Evolutionary conservation across 75 land plant genomes (phyloP).

Genomic region (Picea glauca): DNA sequence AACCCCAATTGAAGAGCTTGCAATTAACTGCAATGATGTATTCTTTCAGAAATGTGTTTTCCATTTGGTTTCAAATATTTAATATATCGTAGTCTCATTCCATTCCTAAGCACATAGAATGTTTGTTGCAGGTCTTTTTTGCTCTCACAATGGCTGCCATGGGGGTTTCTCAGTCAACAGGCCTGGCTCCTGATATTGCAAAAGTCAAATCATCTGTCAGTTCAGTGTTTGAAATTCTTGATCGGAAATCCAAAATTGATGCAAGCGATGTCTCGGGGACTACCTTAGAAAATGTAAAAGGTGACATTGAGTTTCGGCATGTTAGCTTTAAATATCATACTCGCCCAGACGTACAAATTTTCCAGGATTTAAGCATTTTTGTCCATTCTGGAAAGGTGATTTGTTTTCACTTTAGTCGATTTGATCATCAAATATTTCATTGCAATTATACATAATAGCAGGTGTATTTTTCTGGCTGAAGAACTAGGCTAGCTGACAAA

Average conservation of each 20-base stretch:
- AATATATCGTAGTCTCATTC: neutral
- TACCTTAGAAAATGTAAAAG: constrained; percentile 35
- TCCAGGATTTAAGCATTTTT: constrained; percentile 50
- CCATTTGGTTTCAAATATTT: constrained; percentile 1
- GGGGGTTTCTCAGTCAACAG: constrained; percentile 60
- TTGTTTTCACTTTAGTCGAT: neutral
- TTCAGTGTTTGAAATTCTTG: constrained; percentile 68
- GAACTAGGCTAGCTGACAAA: neutral
- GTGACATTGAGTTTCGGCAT: constrained; percentile 67
- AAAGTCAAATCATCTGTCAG: constrained; percentile 63
- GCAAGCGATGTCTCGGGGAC: constrained; percentile 34
- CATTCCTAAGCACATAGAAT: neutral
- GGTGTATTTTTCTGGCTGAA: constrained; percentile 17
- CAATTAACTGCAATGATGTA: too few relatives aligned
- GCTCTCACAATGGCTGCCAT: constrained; percentile 70
- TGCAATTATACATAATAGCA: constrained; percentile 12
- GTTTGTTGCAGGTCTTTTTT: constrained; percentile 16
- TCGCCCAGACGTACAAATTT: constrained; percentile 60
- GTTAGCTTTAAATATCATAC: constrained; percentile 70
- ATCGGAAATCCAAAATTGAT: constrained; percentile 60
- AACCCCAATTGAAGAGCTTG: too few relatives aligned
- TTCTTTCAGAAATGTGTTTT: neutral
- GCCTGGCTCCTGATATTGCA: constrained; percentile 57
- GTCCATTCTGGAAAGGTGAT: constrained; percentile 66
- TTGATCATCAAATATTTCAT: constrained; percentile 12